Conservation (phyloP, 2,329 filamentous ascomycete species). For the Beauveria pseudobassiana region DNA sequence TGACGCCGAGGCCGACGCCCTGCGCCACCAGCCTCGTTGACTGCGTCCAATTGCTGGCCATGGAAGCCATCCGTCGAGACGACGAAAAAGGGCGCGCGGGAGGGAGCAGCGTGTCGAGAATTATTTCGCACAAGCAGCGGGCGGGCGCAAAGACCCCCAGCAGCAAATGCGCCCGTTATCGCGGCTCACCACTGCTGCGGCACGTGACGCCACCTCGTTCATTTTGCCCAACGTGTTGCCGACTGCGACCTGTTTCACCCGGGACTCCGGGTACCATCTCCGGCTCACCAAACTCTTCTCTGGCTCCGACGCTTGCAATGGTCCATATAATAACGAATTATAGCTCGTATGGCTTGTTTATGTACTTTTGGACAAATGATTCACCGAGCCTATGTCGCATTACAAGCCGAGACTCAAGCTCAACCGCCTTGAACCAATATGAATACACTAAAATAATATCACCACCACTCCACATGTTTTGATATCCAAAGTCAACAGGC, state of each 20-base stretch:
- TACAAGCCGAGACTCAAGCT: not conserved
- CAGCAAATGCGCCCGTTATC: not conserved
- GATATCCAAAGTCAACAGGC: slow-evolving; percentile 12
- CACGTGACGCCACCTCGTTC: slow-evolving; percentile 8
- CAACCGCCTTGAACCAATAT: not conserved
- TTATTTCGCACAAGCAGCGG: too few relatives aligned
- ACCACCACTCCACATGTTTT: slow-evolving; percentile 11
- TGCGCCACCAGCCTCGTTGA: not conserved
- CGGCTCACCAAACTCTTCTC: not conserved
- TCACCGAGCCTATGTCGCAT: not conserved
- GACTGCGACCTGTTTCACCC: not conserved
- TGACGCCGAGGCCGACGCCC: not conserved
- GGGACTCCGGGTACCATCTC: not conserved
- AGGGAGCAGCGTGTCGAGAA: not conserved
- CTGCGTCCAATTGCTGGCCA: slow-evolving; percentile 1
- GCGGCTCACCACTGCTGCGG: not conserved
- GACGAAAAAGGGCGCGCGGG: not conserved
- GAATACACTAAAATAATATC: slow-evolving; percentile 9
- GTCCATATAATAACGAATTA: not conserved
- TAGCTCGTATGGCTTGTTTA: not conserved
- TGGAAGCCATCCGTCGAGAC: not conserved
- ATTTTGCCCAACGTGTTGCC: not conserved
- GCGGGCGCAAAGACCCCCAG: not conserved
- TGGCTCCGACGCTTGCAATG: too few relatives aligned
- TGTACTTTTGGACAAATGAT: not conserved